These are phyloP conservation scores for Aspergillus indologenus DNA, from an alignment of 495 filamentous ascomycete genomes.

Conservation along the genomic window DNA sequence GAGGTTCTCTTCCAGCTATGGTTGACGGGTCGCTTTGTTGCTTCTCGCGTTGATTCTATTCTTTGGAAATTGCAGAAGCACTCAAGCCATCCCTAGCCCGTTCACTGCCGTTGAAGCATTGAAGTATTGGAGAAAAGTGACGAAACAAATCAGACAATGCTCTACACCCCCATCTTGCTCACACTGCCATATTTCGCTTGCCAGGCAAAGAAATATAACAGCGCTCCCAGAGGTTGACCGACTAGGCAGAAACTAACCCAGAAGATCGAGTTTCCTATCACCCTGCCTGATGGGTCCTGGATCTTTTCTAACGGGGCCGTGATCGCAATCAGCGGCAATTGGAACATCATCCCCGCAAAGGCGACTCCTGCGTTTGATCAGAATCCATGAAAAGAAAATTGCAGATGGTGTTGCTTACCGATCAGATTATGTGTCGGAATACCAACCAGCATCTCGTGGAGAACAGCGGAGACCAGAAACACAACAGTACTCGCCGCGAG, in stretches of 20 bases:
- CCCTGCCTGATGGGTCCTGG: constrained; percentile 65
- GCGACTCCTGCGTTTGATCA: constrained; percentile 63
- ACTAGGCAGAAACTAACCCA: constrained; percentile 94
- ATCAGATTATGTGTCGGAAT: constrained; percentile 95
- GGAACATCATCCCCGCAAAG: constrained; percentile 88
- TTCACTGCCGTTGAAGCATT: not conserved
- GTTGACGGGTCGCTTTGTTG: not conserved
- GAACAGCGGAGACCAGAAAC: constrained; percentile 78
- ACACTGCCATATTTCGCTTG: constrained; percentile 93
- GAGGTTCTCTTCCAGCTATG: not conserved
- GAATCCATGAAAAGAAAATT: constrained; percentile 1
- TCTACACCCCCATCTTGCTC: constrained; percentile 32
- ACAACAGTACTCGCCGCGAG: constrained; percentile 68
- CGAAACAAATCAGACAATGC: too few relatives aligned
- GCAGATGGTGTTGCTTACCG: constrained; percentile 45
- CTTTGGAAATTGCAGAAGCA: not conserved
- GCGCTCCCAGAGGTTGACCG: constrained; percentile 84
- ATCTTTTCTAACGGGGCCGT: constrained; percentile 77
- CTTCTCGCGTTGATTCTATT: not conserved
- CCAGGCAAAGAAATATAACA: constrained; percentile 97
- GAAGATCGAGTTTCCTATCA: constrained; percentile 89
- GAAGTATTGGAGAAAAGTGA: not conserved
- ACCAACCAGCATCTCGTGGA: constrained; percentile 92
- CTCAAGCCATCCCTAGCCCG: not conserved
- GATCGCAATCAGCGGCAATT: constrained; percentile 80